A percentile compares a stretch with the other conserved stretches of the same genome.
These are phyloP conservation scores for Cicer judaicum DNA, from an alignment of 306 rosid genomes.

Conservation along the genomic window DNA sequence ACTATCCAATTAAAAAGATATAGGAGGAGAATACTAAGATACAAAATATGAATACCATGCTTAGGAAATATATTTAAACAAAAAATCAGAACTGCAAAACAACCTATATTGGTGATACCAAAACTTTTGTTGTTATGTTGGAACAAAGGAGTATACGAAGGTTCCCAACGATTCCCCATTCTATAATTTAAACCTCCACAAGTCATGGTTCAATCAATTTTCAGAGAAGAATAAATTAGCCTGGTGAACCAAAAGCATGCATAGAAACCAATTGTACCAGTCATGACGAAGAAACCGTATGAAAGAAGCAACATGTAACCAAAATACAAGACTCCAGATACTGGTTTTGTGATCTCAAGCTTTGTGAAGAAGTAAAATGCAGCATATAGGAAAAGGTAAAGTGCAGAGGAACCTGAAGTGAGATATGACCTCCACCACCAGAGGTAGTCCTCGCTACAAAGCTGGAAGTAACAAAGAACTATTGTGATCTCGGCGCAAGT, in stretches of 20 bases:
- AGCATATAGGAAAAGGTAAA: conserved; percentile 86
- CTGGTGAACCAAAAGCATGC: conserved; percentile 89
- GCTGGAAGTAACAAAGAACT: conserved; percentile 97
- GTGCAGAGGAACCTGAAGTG: conserved; percentile 92
- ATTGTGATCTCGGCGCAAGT: conserved; percentile 94
- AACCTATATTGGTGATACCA: conserved; percentile 44
- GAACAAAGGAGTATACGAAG: conserved; percentile 44
- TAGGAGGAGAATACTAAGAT: background rate
- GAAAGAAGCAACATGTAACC: conserved; percentile 93
- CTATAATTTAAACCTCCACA: conserved; percentile 34
- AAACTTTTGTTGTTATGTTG: conserved; percentile 48
- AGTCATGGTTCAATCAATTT: conserved; percentile 65
- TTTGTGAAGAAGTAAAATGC: conserved; percentile 91
- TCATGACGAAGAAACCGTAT: conserved; percentile 75
- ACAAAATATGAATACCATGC: conserved; percentile 35
- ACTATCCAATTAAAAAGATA: conserved; percentile 22
- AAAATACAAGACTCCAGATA: conserved; percentile 81
- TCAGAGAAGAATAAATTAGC: conserved; percentile 88
- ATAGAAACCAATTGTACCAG: conserved; percentile 91
- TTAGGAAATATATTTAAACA: conserved; percentile 21
- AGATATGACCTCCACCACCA: conserved; percentile 99
- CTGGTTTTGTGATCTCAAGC: conserved; percentile 87
- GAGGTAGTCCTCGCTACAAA: conserved; percentile 89
- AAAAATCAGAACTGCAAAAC: conserved; percentile 40
- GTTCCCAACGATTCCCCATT: conserved; percentile 29